A percentile compares a stretch with the other conserved stretches of the same genome.
Evolutionary conservation across 2,329 filamentous ascomycete species (phyloP).

Genomic region (Arthrobotrys sphaeroides): DNA sequence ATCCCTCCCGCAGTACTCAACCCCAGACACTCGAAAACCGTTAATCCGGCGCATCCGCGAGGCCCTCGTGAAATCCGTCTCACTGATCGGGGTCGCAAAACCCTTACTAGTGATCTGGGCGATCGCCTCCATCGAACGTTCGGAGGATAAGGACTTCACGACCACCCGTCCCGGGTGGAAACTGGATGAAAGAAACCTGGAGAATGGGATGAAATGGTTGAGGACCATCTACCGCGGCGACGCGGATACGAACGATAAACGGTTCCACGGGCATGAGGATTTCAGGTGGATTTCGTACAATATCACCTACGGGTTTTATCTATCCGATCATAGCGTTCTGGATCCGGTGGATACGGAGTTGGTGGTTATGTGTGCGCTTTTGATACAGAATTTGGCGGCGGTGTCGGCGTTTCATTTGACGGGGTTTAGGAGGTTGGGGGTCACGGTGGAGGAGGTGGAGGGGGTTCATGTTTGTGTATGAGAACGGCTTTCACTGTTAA

Average conservation of each 20-base stretch:
- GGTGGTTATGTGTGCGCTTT: slow-evolving; percentile 67
- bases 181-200: slow-evolving; percentile 67
- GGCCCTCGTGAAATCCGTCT: slow-evolving; percentile 69
- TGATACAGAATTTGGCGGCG: slow-evolving; percentile 68
- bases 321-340: slow-evolving; percentile 68
- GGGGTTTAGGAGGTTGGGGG: slow-evolving; percentile 65
- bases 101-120: slow-evolving; percentile 70
- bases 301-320: slow-evolving; percentile 70
- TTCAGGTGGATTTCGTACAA: slow-evolving; percentile 67
- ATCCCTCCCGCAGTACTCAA: slow-evolving; percentile 64
- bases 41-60: slow-evolving; percentile 68
- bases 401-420: slow-evolving; percentile 69
- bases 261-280: slow-evolving; percentile 64
- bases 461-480: slow-evolving; percentile 56
- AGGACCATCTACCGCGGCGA: slow-evolving; percentile 63
- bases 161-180: slow-evolving; percentile 69
- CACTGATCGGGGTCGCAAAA: slow-evolving; percentile 71
- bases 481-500: background rate
- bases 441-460: slow-evolving; percentile 64
- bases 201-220: slow-evolving; percentile 68
- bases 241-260: slow-evolving; percentile 60
- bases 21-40: slow-evolving; percentile 63
- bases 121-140: slow-evolving; percentile 66
- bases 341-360: slow-evolving; percentile 68
- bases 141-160: slow-evolving; percentile 69